phyloP scores from a whole-genome alignment of 257 asterid species.

The Solanum sitiens region DNA sequence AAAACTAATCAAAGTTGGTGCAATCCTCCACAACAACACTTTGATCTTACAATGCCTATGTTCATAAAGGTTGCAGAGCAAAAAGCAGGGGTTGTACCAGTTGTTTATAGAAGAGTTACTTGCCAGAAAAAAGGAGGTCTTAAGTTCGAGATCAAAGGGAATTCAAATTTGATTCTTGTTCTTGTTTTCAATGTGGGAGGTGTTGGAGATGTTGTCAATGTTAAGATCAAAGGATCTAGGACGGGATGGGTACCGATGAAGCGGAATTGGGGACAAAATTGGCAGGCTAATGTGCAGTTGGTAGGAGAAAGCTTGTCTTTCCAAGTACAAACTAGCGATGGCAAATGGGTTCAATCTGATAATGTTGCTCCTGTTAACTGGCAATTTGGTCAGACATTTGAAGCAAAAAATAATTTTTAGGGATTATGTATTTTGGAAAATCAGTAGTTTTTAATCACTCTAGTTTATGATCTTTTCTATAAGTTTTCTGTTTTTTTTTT shows the following conservation, averaged over 20 bases:
- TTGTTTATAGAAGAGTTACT: neutral
- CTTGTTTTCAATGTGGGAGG: constrained; percentile 34
- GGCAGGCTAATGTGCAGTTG: constrained; percentile 5
- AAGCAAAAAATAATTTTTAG: neutral
- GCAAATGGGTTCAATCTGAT: neutral
- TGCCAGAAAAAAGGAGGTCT: constrained; percentile 3
- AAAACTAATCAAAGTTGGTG: neutral
- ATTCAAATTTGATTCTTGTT: constrained; percentile 9
- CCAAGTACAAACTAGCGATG: neutral
- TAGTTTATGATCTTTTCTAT: neutral
- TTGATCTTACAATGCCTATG: neutral
- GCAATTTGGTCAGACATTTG: constrained; percentile 1
- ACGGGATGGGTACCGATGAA: constrained; percentile 10
- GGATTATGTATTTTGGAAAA: neutral
- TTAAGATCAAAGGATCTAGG: constrained; percentile 9
- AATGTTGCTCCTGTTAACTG: neutral
- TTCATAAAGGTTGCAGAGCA: constrained; percentile 1
- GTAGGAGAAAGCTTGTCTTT: neutral
- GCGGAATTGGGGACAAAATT: constrained; percentile 37
- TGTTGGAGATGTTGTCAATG: constrained; percentile 16
- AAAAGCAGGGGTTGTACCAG: neutral
- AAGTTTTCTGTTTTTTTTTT: neutral
- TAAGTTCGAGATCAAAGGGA: constrained; percentile 22
- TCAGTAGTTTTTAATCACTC: neutral
- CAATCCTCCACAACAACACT: neutral